Conservation (phyloP, 179 eudicot genomes). For the Gypsophila paniculata region DNA sequence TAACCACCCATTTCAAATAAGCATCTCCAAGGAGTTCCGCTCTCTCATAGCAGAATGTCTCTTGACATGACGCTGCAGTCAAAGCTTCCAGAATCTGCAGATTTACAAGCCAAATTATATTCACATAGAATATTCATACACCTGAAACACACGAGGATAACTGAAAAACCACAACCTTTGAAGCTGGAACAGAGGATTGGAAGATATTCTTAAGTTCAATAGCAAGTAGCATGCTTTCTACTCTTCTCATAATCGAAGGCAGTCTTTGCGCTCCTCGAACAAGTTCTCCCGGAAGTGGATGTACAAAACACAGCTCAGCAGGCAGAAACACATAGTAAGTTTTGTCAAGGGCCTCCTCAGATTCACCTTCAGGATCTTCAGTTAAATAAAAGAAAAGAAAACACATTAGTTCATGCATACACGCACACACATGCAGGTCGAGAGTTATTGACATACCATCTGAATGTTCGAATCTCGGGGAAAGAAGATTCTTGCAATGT, state of each 20-base stretch:
- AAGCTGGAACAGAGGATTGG: conserved; percentile 67
- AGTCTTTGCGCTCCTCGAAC: conserved; percentile 97
- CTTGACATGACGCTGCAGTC: conserved; percentile 99
- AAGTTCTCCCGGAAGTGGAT: conserved; percentile 89
- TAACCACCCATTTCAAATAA: conserved; percentile 96
- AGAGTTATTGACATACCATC: conserved; percentile 49
- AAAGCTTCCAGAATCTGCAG: conserved; percentile 91
- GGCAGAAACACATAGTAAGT: conserved; percentile 95
- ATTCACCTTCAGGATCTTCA: conserved; percentile 65
- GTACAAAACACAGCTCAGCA: conserved; percentile 88
- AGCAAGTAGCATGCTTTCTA: conserved; percentile 96
- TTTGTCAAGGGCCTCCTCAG: conserved; percentile 75
- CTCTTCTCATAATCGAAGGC: conserved; percentile 95
- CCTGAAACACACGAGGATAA: neutral
- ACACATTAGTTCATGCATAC: conserved; percentile 17
- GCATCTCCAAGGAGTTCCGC: conserved; percentile 99
- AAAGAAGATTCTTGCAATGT: conserved; percentile 97
- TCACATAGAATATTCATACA: neutral
- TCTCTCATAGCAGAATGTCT: conserved; percentile 97
- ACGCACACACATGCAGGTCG: conserved; percentile 2
- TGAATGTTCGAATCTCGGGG: conserved; percentile 97
- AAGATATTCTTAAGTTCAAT: conserved; percentile 81
- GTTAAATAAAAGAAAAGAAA: neutral
- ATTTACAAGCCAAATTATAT: conserved; percentile 18
- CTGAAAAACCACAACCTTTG: conserved; percentile 46